Percentiles rank a stretch among this genome's conserved stretches.
phyloP scores from a whole-genome alignment of 306 rosid species.

The Oxytropis ochrocephala region DNA sequence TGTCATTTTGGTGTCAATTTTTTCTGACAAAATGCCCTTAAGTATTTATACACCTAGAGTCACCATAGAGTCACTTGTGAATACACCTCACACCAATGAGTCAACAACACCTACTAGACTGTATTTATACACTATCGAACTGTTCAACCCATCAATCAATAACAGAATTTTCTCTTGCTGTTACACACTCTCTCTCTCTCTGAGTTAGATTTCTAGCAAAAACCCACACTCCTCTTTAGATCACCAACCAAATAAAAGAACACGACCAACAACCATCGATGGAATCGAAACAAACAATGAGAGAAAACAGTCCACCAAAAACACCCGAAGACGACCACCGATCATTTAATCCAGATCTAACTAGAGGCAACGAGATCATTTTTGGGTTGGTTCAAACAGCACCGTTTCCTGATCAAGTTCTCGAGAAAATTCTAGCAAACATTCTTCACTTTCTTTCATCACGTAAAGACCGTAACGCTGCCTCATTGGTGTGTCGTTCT shows the following conservation, averaged over 20 bases:
- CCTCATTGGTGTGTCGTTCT: not conserved
- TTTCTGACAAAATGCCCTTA: too few relatives aligned
- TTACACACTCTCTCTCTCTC: too few relatives aligned
- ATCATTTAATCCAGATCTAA: constrained; percentile 32
- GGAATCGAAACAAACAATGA: constrained; percentile 18
- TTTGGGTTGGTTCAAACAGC: not conserved
- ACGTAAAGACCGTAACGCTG: not conserved
- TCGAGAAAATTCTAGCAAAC: not conserved
- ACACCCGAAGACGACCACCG: constrained; percentile 26
- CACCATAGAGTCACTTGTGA: too few relatives aligned
- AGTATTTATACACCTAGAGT: too few relatives aligned
- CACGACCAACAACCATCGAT: not conserved
- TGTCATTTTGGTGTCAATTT: too few relatives aligned
- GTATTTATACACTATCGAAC: too few relatives aligned
- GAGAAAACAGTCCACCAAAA: constrained; percentile 33
- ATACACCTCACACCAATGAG: too few relatives aligned
- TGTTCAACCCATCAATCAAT: too few relatives aligned
- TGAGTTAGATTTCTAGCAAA: too few relatives aligned
- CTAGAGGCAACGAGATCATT: constrained; percentile 21
- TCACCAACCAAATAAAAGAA: not conserved
- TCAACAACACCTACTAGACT: too few relatives aligned
- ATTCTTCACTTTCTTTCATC: not conserved
- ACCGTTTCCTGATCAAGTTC: not conserved
- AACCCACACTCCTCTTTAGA: not conserved
- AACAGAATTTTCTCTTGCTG: too few relatives aligned